Conservation (phyloP, 352 stramenopile species). For the Phytopythium chamaehyphon region DNA sequence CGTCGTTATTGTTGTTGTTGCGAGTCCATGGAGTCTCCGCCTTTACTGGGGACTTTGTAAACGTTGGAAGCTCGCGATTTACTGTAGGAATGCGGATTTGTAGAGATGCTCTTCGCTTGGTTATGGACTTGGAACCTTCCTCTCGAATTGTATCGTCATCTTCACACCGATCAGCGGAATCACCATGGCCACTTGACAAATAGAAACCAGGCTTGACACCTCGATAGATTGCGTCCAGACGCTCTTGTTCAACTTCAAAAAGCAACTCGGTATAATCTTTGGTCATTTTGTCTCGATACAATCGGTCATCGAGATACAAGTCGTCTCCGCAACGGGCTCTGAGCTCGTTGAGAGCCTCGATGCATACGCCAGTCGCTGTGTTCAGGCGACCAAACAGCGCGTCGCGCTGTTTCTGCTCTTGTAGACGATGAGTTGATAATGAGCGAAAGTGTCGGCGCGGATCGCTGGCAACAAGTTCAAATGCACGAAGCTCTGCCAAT, state of each 20-base stretch:
- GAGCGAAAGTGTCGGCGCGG: conserved; percentile 65
- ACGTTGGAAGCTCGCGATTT: background rate
- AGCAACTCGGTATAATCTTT: conserved; percentile 75
- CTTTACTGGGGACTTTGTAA: background rate
- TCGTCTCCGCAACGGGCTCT: conserved; percentile 35
- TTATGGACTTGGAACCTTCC: background rate
- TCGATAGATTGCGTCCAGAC: conserved; percentile 55
- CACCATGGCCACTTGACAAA: background rate
- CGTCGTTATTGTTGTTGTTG: background rate
- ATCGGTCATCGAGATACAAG: conserved; percentile 32
- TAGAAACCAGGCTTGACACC: conserved; percentile 7
- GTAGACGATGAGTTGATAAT: conserved; percentile 55
- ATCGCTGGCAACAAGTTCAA: conserved; percentile 62
- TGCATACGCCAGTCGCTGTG: conserved; percentile 35
- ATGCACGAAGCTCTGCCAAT: conserved; percentile 34
- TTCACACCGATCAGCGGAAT: background rate
- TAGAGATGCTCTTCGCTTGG: background rate
- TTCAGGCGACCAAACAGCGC: conserved; percentile 54
- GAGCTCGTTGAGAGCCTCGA: conserved; percentile 45
- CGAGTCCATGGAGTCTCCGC: background rate
- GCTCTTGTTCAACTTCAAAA: conserved; percentile 68
- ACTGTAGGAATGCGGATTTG: conserved; percentile 3
- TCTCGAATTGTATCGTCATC: background rate
- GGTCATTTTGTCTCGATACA: conserved; percentile 67
- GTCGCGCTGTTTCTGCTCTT: conserved; percentile 67